Evolutionary conservation across 1,284 basidiomycete genomes (phyloP), one percentile per base, ranked within the genome.

Genomic region (Tremellales sp.): DNA sequence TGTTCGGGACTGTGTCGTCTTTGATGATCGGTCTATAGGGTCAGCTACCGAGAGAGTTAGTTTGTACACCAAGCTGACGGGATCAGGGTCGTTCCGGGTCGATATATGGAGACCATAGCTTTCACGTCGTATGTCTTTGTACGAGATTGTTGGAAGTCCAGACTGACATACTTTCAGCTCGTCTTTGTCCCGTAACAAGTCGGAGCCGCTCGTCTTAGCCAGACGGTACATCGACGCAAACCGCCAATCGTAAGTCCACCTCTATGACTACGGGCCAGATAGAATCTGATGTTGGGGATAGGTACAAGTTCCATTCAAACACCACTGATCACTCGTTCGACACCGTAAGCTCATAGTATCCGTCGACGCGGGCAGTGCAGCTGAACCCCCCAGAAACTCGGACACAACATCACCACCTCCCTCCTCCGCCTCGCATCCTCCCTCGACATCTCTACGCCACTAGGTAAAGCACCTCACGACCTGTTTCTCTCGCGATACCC

Each of bases 21-120:
- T 67, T 27, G 70, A 73, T 53, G 61, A 56, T 19, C 51, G 65
- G 15, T 69, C 68, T 10, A 74, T 75, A 21, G 63, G 59, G 68
- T 73, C 42, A 55, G 69, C 56, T 40, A 3, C 10, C 21, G 15
- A 2, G 22, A 79, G 24, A 84, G 85, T 62, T 82, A 12, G 37
- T 12, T 15, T 29, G 5, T 21, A 19, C 29, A 8, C 29, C 15
- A 36, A 21, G 43, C 46, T 49, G 31, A 54, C 26, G 15, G n/a
- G n/a, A n/a, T 22, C 49, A 73, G 70, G 1, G 72, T 91, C 31
- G 86, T 88, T 59, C 87, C 86, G 47, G 89, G 89, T 40, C 78
- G 86, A 22, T 92, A 89, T 68, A 85, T 91, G 83, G 89, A 92
- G 73, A 90, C 89, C 5, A 77, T 91, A 49, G 87, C 86, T 77